phyloP scores from a whole-genome alignment of 2,329 filamentous ascomycete species.

The Paracamarosporium sp. region DNA sequence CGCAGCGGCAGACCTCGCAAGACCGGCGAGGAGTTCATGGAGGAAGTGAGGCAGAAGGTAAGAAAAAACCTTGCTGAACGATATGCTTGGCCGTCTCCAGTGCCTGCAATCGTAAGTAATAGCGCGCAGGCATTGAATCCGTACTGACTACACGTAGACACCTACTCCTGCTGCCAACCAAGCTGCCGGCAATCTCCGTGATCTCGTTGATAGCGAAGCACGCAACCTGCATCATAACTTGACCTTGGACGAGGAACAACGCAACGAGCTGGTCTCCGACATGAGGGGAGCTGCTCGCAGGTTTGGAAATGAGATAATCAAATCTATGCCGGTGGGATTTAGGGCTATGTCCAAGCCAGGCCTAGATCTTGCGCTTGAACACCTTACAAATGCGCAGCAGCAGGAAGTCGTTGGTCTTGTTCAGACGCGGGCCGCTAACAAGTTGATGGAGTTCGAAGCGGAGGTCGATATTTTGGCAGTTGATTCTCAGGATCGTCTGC shows the following conservation, averaged over 20 bases:
- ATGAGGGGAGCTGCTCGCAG: conserved; percentile 21
- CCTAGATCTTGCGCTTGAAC: conserved; percentile 23
- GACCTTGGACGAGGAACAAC: conserved; percentile 20
- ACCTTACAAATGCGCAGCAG: conserved; percentile 13
- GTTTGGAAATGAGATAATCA: conserved; percentile 13
- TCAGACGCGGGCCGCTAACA: background rate
- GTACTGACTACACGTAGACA: background rate
- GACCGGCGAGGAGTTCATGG: conserved; percentile 12
- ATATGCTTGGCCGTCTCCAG: background rate
- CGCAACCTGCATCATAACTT: background rate
- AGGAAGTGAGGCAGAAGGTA: conserved; percentile 9
- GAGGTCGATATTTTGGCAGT: background rate
- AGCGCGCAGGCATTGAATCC: background rate
- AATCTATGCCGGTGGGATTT: conserved; percentile 1
- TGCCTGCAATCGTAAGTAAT: conserved; percentile 6
- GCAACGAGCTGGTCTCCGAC: conserved; percentile 8
- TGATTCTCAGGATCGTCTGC: background rate
- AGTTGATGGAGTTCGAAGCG: conserved; percentile 3
- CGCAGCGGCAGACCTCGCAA: conserved; percentile 5
- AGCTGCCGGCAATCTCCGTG: background rate
- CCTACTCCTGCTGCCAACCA: background rate
- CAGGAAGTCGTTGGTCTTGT: conserved; percentile 12
- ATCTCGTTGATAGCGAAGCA: conserved; percentile 3
- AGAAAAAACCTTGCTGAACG: conserved; percentile 2
- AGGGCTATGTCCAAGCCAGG: conserved; percentile 9